These are phyloP conservation scores for Pelargonium nanum DNA, from an alignment of 345 rosid species.

Conservation along the genomic window DNA sequence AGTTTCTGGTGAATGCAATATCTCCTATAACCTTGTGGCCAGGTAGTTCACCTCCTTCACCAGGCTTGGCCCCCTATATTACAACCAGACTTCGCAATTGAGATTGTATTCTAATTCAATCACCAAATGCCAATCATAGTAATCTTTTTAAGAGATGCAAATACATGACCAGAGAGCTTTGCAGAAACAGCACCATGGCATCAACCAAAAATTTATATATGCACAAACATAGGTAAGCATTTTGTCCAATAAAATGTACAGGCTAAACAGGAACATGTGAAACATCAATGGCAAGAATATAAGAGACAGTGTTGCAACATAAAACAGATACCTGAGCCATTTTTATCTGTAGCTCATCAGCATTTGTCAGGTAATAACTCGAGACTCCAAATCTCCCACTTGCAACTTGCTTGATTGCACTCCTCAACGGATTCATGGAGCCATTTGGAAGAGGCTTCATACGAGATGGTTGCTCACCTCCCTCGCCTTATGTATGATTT, in stretches of 20 bases:
- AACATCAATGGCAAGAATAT: not conserved
- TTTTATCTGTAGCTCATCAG: constrained; percentile 94
- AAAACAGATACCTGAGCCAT: constrained; percentile 91
- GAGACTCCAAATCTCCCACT: constrained; percentile 99
- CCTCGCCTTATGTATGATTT: constrained; percentile 56
- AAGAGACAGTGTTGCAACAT: not conserved
- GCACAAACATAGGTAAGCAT: not conserved
- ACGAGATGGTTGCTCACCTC: constrained; percentile 97
- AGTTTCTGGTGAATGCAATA: constrained; percentile 90
- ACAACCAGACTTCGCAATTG: constrained; percentile 10
- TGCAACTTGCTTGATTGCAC: constrained; percentile 98
- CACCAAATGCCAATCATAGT: constrained; percentile 38
- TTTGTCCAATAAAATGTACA: too few relatives aligned
- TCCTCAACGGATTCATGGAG: constrained; percentile 82
- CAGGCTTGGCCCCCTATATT: constrained; percentile 96
- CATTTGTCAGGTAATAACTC: constrained; percentile 95
- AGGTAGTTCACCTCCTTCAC: constrained; percentile 99
- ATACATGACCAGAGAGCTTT: too few relatives aligned
- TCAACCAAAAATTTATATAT: not conserved
- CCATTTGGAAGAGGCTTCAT: constrained; percentile 91
- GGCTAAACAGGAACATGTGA: too few relatives aligned
- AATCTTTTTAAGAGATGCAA: too few relatives aligned
- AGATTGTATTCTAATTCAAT: too few relatives aligned
- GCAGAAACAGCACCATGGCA: too few relatives aligned
- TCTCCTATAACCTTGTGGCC: constrained; percentile 99